Evolutionary conservation across 495 filamentous ascomycete genomes (phyloP).

Genomic region (Lepidopterella palustris): DNA sequence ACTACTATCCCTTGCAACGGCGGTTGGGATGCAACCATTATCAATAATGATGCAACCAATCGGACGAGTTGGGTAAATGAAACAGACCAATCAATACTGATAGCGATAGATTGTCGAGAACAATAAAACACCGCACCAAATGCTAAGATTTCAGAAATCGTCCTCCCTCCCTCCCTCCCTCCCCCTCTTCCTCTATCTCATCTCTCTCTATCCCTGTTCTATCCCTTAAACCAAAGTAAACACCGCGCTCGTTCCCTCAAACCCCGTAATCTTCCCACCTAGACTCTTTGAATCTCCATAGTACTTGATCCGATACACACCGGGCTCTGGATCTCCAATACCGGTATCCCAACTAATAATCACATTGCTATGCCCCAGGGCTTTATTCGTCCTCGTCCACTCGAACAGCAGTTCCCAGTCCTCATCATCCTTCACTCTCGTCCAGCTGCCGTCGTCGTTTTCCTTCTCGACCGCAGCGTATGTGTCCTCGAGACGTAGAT

Average conservation of each 20-base stretch:
- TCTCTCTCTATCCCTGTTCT: too few species aligned
- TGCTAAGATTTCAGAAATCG: too few species aligned
- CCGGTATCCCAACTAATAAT: conserved; percentile 66
- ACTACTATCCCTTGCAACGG: too few species aligned
- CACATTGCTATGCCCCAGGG: conserved; percentile 75
- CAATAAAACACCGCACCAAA: too few species aligned
- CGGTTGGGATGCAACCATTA: too few species aligned
- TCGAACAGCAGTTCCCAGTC: conserved; percentile 78
- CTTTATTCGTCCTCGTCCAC: conserved; percentile 67
- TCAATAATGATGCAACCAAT: too few species aligned
- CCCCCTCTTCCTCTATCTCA: too few species aligned
- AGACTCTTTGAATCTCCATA: conserved; percentile 72
- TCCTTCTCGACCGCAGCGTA: conserved; percentile 73
- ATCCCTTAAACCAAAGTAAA: conserved; percentile 51
- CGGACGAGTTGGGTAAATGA: too few species aligned
- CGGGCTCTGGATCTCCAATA: conserved; percentile 33
- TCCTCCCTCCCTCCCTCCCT: too few species aligned
- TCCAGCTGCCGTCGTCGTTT: conserved; percentile 51
- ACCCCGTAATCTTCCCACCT: conserved; percentile 60
- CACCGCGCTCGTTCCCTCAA: conserved; percentile 65
- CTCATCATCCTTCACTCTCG: conserved; percentile 58
- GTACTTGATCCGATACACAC: conserved; percentile 75
- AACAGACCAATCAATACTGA: too few species aligned
- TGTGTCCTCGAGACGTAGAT: conserved; percentile 69
- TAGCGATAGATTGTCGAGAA: too few species aligned